These are phyloP conservation scores for Fusarium illudens DNA, from an alignment of 2,329 filamentous ascomycete genomes.

Conservation along the genomic window DNA sequence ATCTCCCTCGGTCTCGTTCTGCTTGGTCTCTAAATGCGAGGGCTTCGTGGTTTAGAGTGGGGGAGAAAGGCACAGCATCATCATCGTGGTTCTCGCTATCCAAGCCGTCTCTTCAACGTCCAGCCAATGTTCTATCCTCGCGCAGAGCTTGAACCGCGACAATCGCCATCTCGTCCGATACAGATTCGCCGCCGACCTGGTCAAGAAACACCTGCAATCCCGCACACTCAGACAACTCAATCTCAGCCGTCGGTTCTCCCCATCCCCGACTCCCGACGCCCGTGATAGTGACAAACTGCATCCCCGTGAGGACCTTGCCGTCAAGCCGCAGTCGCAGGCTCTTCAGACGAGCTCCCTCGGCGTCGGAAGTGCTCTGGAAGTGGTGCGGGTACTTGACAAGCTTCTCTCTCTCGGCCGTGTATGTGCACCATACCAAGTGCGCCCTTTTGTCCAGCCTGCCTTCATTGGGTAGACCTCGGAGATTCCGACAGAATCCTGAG, in stretches of 20 bases:
- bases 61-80: neutral
- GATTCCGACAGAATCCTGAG: neutral
- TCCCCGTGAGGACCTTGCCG: neutral
- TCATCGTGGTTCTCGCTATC: neutral
- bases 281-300: neutral
- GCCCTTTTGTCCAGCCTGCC: neutral
- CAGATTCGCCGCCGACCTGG: neutral
- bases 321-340: neutral
- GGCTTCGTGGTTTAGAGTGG: no score
- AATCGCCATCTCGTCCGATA: neutral
- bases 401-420: no score
- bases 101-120: neutral
- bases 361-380: neutral
- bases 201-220: neutral
- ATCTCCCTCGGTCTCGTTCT: slow-evolving; percentile 44
- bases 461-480: neutral
- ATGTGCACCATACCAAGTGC: neutral
- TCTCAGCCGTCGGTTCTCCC: neutral
- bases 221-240: neutral
- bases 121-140: neutral
- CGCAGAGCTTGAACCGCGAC: neutral
- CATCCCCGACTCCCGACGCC: neutral
- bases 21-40: slow-evolving; percentile 26
- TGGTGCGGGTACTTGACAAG: neutral
- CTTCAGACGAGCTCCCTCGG: neutral